Evolutionary conservation across 805 yeast genomes (phyloP).

Genomic region (Ogataea allantospora): DNA sequence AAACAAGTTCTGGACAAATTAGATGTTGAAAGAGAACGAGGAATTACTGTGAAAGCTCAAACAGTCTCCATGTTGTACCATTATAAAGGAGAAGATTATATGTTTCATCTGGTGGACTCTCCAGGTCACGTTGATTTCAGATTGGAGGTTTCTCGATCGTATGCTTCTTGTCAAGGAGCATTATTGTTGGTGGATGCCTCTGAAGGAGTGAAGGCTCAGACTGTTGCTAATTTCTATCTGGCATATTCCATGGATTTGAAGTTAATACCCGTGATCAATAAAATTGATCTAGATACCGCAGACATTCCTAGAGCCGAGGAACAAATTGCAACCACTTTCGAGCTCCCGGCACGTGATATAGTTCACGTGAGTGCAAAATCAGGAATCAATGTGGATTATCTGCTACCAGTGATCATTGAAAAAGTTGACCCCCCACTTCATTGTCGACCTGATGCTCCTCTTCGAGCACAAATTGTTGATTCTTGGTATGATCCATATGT

Average conservation of each 20-base stretch:
- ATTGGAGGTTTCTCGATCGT: conserved; percentile 88
- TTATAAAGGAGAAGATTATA: conserved; percentile 65
- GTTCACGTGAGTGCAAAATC: conserved; percentile 90
- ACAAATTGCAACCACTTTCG: conserved; percentile 84
- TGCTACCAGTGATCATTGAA: conserved; percentile 80
- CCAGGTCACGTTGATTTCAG: conserved; percentile 98
- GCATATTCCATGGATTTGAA: conserved; percentile 84
- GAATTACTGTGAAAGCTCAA: conserved; percentile 96
- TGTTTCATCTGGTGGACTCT: conserved; percentile 89
- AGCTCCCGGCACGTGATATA: conserved; percentile 68
- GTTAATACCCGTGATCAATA: conserved; percentile 85
- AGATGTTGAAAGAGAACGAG: conserved; percentile 94
- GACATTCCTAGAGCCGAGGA: conserved; percentile 77
- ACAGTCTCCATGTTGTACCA: conserved; percentile 91
- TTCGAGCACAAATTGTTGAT: conserved; percentile 83
- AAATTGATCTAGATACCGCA: conserved; percentile 86
- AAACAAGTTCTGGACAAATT: conserved; percentile 86
- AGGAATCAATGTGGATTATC: conserved; percentile 71
- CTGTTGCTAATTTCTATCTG: conserved; percentile 93
- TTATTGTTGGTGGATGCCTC: conserved; percentile 86
- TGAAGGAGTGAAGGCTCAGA: conserved; percentile 97
- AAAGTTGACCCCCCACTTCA: conserved; percentile 57
- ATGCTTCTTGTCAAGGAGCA: conserved; percentile 97
- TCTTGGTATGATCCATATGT: conserved; percentile 95
- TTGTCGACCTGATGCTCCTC: conserved; percentile 52